These are phyloP conservation scores for Trypanosoma vivax DNA, from an alignment of 208 protist genomes.

Conservation along the genomic window DNA sequence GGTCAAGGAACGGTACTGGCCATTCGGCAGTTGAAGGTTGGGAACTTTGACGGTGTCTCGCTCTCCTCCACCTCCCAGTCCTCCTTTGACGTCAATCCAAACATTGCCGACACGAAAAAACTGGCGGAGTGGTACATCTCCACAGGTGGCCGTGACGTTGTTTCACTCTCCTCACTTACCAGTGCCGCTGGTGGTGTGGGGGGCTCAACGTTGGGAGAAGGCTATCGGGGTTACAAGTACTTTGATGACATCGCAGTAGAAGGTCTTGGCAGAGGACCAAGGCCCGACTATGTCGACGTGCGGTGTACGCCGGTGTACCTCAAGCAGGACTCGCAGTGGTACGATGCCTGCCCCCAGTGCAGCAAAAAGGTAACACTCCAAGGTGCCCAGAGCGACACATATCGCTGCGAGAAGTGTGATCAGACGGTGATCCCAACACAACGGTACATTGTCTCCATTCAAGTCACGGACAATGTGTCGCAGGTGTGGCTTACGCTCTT, in stretches of 20 bases:
- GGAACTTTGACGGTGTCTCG: slow-evolving; percentile 81
- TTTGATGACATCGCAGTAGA: slow-evolving; percentile 76
- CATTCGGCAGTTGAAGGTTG: slow-evolving; percentile 76
- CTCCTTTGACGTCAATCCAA: slow-evolving; percentile 77
- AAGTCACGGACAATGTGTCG: slow-evolving; percentile 82
- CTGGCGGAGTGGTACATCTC: slow-evolving; percentile 79
- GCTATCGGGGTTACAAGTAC: slow-evolving; percentile 76
- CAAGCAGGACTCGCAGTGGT: slow-evolving; percentile 87
- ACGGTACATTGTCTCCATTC: slow-evolving; percentile 84
- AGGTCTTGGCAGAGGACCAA: slow-evolving; percentile 63
- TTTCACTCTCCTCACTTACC: slow-evolving; percentile 58
- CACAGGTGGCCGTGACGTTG: slow-evolving; percentile 74
- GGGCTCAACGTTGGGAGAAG: slow-evolving; percentile 36
- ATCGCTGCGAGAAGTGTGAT: slow-evolving; percentile 89
- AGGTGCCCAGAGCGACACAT: slow-evolving; percentile 68
- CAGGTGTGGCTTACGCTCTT: slow-evolving; percentile 90
- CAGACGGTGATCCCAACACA: slow-evolving; percentile 56
- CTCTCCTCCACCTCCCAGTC: slow-evolving; percentile 80
- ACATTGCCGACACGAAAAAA: slow-evolving; percentile 80
- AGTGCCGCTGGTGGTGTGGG: slow-evolving; percentile 10
- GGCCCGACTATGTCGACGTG: slow-evolving; percentile 83
- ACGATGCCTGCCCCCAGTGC: slow-evolving; percentile 87
- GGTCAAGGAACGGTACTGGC: slow-evolving; percentile 68
- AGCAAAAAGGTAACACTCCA: slow-evolving; percentile 88
- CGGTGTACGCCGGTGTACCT: slow-evolving; percentile 88